Base-by-base conservation (phyloP, 495 filamentous ascomycete genomes). In the Aspergillus leporis region DNA sequence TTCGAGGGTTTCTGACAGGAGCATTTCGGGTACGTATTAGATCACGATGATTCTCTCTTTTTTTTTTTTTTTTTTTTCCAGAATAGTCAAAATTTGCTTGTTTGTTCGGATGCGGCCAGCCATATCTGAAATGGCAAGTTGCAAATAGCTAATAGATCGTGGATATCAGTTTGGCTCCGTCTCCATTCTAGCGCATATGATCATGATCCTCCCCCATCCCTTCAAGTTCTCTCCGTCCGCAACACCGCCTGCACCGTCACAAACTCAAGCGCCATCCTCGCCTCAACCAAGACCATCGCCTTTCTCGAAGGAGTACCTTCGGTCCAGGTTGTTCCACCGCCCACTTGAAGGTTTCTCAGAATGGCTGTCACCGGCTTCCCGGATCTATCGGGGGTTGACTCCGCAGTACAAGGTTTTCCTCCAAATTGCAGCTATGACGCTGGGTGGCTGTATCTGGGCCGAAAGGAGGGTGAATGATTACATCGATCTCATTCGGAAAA, bases 321-420 rank as follows among this genome's bases (percentile, higher is more conserved):
- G 74, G 19, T 72, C 74, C 4, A 67, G 70, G 25, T 53, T 80
- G 7, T 72, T 80, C 61, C 68, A 78, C 62, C 70, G 72, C n/a
- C 77, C 77, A 3, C 48, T 80, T 0, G 73, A 77, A 47, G 74
- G 75, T 0, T 75, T 80, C 60, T 80, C 77, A 0, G 71, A 75
- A 38, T 78, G 74, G 70, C 62, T 80, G 53, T 77, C 75, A 8
- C 76, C 75, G 9, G 57, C 67, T 1, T 87, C 86, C 18, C 91
- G 90, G 8, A 63, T 97, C 14, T 97, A 96, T 65, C 84, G 91
- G 25, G 84, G 88, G 0, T 68, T 96, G 62, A 97, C 92, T 2
- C 77, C 92, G 19, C 92, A 96, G 70, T 97, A 96, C 74, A 97
- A 96, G 77, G 85, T 93, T 78, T 95, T 91, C 64, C 74, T 97